phyloP scores from a whole-genome alignment of 768 basidiomycete species.

The Russula earlei region DNA sequence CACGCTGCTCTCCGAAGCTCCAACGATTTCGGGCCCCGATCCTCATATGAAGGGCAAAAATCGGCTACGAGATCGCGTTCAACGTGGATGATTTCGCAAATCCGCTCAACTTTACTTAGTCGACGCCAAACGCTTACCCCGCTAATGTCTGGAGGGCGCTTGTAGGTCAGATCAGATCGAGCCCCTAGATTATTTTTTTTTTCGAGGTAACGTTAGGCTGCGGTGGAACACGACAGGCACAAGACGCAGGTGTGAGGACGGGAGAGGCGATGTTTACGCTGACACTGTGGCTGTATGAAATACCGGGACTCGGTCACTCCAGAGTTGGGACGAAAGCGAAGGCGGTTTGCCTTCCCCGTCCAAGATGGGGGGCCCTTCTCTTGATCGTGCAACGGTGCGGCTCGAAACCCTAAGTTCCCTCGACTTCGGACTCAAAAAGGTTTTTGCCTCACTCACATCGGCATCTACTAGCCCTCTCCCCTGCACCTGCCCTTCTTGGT shows the following conservation, averaged over 20 bases:
- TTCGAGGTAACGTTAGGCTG: conserved; percentile 6
- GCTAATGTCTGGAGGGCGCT: neutral
- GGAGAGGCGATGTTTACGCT: neutral
- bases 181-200: conserved; percentile 13
- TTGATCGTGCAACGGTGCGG: conserved; percentile 9
- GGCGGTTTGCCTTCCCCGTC: conserved; percentile 7
- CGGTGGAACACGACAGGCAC: neutral
- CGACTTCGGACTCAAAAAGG: conserved; percentile 15
- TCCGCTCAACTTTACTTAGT: neutral
- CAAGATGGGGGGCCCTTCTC: neutral
- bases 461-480: conserved; percentile 10
- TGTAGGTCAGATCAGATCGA: conserved; percentile 6
- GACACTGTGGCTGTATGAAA: conserved; percentile 8
- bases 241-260: too few relatives aligned
- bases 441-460: conserved; percentile 7
- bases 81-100: conserved; percentile 4
- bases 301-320: conserved; percentile 3
- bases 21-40: conserved; percentile 10
- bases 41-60: neutral
- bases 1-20: neutral
- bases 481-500: conserved; percentile 1
- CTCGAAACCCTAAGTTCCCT: conserved; percentile 14
- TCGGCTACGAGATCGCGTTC: conserved; percentile 9
- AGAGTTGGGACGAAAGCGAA: conserved; percentile 4
- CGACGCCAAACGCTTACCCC: conserved; percentile 1